A percentile compares a stretch with the other conserved stretches of the same genome.
Conservation (phyloP, 1,284 basidiomycete species). For the Meripilus lineatus region DNA sequence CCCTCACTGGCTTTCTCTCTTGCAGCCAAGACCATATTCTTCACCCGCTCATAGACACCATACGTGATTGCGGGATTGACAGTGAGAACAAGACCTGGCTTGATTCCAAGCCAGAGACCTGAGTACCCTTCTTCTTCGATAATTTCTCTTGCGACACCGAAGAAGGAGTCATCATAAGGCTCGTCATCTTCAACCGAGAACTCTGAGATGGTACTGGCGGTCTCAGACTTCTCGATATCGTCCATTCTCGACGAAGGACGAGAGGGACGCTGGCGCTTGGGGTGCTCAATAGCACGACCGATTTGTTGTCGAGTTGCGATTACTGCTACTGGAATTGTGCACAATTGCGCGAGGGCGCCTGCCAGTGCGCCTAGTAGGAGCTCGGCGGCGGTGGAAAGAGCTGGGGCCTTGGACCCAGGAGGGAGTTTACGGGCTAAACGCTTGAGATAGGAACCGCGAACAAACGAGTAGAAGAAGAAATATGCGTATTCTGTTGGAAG, state of each 20-base stretch:
- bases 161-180: slow-evolving; percentile 60
- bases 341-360: slow-evolving; percentile 93
- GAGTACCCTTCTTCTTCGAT: slow-evolving; percentile 88
- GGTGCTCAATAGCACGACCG: slow-evolving; percentile 37
- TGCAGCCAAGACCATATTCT: slow-evolving; percentile 60
- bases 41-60: slow-evolving; percentile 91
- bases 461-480: slow-evolving; percentile 98
- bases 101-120: slow-evolving; percentile 93
- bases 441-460: slow-evolving; percentile 78
- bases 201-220: slow-evolving; percentile 5
- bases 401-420: slow-evolving; percentile 49
- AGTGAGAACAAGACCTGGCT: slow-evolving; percentile 90
- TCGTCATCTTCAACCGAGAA: slow-evolving; percentile 19
- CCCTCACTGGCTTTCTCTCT: slow-evolving; percentile 36
- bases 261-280: slow-evolving; percentile 1
- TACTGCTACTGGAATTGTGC: slow-evolving; percentile 97
- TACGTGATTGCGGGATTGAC: slow-evolving; percentile 99
- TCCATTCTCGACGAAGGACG: neutral
- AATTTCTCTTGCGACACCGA: slow-evolving; percentile 83
- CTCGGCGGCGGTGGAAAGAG: slow-evolving; percentile 78
- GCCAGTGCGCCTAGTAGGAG: slow-evolving; percentile 88
- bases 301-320: slow-evolving; percentile 98
- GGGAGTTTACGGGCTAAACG: slow-evolving; percentile 56
- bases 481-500: slow-evolving; percentile 85
- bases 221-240: neutral